Evolutionary conservation across 352 stramenopile genomes (phyloP).

Genomic region (Globisporangium acanthophoron): DNA sequence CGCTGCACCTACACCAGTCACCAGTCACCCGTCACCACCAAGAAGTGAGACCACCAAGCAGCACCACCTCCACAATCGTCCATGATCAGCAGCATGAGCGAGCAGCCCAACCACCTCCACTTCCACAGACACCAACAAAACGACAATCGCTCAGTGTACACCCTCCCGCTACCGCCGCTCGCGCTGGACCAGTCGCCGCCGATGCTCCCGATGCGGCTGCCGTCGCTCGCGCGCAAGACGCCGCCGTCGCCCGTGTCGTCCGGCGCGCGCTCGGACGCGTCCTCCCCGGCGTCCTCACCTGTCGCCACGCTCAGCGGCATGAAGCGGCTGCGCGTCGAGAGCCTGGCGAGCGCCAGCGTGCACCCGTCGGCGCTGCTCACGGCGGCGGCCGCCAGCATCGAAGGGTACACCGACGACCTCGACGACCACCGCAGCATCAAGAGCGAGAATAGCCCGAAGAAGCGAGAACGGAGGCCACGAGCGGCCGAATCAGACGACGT

Average conservation of each 20-base stretch:
- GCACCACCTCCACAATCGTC: background rate
- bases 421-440: background rate
- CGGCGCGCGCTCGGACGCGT: background rate
- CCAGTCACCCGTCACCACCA: background rate
- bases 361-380: constrained; percentile 1
- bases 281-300: constrained; percentile 1
- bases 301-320: background rate
- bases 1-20: background rate
- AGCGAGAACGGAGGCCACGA: background rate
- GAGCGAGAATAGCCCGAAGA: background rate
- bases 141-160: background rate
- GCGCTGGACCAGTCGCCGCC: background rate
- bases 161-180: constrained; percentile 1
- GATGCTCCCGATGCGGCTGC: constrained; percentile 1
- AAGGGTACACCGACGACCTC: background rate
- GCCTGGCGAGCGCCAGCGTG: constrained; percentile 1
- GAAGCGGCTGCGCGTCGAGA: constrained; percentile 1
- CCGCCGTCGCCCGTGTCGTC: background rate
- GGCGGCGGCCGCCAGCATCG: background rate
- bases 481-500: constrained; percentile 12
- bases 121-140: background rate
- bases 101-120: background rate
- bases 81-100: constrained; percentile 1
- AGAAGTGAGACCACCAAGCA: background rate
- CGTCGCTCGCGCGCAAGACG: background rate